Base-by-base conservation (phyloP, 805 yeast species). In the Teunomyces stri region DNA sequence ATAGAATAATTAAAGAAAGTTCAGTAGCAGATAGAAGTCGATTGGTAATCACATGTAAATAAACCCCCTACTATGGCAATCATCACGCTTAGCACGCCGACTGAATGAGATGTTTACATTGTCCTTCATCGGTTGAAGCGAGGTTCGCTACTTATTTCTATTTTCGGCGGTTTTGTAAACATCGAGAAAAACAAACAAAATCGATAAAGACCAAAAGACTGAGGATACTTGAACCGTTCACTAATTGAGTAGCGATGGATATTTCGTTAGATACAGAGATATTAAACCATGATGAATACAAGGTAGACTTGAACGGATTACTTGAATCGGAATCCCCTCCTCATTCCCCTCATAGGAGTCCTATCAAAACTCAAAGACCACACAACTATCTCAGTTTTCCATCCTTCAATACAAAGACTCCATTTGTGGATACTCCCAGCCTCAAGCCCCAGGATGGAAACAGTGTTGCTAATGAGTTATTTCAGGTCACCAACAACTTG, bases 381-480 rank as follows among this genome's bases (percentile, higher is more conserved):
- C 40, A 37, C 25, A 35, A 38, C 36, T 21, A n/a, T 20, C 38
- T 25, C 30, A 28, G 39, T 16, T 20, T 37, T 16, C 43, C 43
- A 40, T 28, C 27, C 11, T 20, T 25, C 18, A 22, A 15, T 38
- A 36, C 29, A 29, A 46, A 37, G 10, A 33, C 18, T 16, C 42
- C 43, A 13, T 34, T 42, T 35, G 42, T 41, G 25, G 25, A 38
- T n/a, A 13, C 40, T n/a, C 40, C 34, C 33, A 28, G n/a, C 29
- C 42, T 15, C 40, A 48, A 25, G 47, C 56, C 28, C 49, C 13
- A 33, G 16, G 29, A 37, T 3, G 25, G 10, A 13, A 37, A 54
- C 37, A 36, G 46, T 7, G 51, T 58, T 6, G 53, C 70, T 11
- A 62, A 59, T 49, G 72, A 62, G 40, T 57, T 70, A 16, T 70